Percentiles rank a stretch among this genome's conserved stretches.
These are phyloP conservation scores for Crassisporium funariophilum DNA, from an alignment of 768 basidiomycete genomes.

Conservation along the genomic window DNA sequence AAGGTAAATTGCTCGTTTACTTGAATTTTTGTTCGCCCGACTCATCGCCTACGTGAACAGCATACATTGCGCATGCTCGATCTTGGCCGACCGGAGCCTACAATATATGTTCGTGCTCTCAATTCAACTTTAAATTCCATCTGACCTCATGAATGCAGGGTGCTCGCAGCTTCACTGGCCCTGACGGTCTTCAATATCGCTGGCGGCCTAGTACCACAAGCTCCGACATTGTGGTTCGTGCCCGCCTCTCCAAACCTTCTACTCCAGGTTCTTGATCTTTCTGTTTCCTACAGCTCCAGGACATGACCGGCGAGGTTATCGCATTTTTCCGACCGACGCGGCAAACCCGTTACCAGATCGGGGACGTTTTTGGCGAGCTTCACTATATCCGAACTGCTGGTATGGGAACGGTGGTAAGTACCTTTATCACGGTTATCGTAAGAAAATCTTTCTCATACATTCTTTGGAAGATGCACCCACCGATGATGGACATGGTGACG, in stretches of 20 bases:
- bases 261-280: constrained; percentile 16
- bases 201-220: constrained; percentile 71
- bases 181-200: constrained; percentile 78
- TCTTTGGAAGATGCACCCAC: constrained; percentile 70
- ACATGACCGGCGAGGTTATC: constrained; percentile 66
- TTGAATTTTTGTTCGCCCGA: constrained; percentile 15
- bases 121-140: constrained; percentile 10
- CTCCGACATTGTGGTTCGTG: constrained; percentile 61
- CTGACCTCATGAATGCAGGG: constrained; percentile 41
- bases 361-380: constrained; percentile 85
- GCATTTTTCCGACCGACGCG: constrained; percentile 81
- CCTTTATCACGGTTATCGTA: constrained; percentile 16
- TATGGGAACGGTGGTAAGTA: constrained; percentile 75
- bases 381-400: constrained; percentile 81
- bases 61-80: constrained; percentile 82
- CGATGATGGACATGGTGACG: constrained; percentile 87
- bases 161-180: constrained; percentile 74
- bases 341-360: constrained; percentile 80
- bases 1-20: constrained; percentile 54
- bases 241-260: constrained; percentile 15
- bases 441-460: constrained; percentile 4
- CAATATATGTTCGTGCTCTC: constrained; percentile 48
- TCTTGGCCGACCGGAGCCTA: constrained; percentile 71
- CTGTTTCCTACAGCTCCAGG: constrained; percentile 59
- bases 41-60: constrained; percentile 42